Base-by-base conservation (phyloP, 371 early-diverging fungal genomes). In the Mortierella sp. region DNA sequence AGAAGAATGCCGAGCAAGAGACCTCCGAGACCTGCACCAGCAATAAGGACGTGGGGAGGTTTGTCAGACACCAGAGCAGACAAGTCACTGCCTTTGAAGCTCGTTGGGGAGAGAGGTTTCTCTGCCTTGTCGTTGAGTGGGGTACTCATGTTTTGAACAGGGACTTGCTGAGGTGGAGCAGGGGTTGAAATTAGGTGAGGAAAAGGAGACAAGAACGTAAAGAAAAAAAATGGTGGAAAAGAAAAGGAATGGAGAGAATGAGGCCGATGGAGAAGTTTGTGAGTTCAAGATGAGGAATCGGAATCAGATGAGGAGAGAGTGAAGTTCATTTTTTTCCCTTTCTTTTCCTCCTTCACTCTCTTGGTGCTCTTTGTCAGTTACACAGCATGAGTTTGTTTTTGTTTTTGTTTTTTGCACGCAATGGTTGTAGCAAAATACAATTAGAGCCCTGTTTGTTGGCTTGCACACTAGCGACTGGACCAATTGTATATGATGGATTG, bases 1-100 rank as follows among this genome's bases (percentile, higher is more conserved):
- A 72, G 57, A 31, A 77, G 77, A 21, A 54, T 54, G 19, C 70
- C 72, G 11, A 77, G 70, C 11, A 77, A 44, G 4, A 77, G 72
- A 11, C 77, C 77, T 3, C 54, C 77, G 26, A 77, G 52, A 26
- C 77, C 77, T 13, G 57, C 77, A n/a, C 77, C 77, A 19, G 70
- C 48, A 42, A 77, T 70, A 6, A 77, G 54, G 19, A 77, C 71
- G 31, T 52, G 70, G 19, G 72, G 72, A 21, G 63, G 63, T 0
- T 0, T 19, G 38, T 63, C 63, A 8, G 63, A 34, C 34, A 63
- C 34, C 34, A 34, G 21, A 6, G 63, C 34, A 16, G 63, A 34
- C 34, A 63, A 34, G 38, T 63, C 63, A 34, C 63, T 63, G 14
- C 63, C 19, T 34, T 63, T 63, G 34, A 63, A 63, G 1, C 34